Conservation (phyloP, 108 stramenopile species). For the Nannochloropsis oceanica region DNA sequence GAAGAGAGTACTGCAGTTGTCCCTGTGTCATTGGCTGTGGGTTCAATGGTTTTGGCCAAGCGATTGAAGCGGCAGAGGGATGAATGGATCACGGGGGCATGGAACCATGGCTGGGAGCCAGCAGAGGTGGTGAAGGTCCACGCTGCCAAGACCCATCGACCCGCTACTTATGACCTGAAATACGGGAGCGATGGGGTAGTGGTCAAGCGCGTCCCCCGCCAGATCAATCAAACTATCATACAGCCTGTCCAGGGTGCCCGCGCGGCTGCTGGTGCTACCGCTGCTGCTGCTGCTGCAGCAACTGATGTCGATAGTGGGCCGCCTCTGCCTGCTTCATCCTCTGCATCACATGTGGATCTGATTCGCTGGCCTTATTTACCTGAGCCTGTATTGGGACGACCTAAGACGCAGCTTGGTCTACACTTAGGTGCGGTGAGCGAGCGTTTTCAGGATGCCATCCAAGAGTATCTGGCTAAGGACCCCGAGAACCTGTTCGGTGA, state of each 20-base stretch:
- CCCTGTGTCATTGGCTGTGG: background rate
- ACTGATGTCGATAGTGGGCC: too few relatives aligned
- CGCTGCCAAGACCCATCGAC: background rate
- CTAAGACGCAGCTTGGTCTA: background rate
- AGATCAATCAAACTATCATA: background rate
- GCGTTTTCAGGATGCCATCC: conserved; percentile 21
- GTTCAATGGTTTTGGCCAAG: background rate
- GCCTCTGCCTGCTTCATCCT: background rate
- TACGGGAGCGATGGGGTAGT: conserved; percentile 1
- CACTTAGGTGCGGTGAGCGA: conserved; percentile 27
- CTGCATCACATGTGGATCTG: background rate
- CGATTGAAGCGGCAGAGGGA: background rate
- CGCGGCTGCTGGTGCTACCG: background rate
- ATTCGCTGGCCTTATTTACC: background rate
- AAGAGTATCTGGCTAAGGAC: conserved; percentile 15
- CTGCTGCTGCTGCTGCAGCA: background rate
- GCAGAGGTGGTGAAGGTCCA: conserved; percentile 25
- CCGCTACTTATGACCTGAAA: background rate
- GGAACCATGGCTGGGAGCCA: conserved; percentile 15
- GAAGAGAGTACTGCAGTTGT: background rate
- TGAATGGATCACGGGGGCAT: conserved; percentile 1
- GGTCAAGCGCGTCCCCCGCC: conserved; percentile 23
- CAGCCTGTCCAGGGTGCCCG: background rate
- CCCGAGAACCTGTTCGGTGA: background rate
- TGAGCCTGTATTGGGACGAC: conserved; percentile 23